A percentile compares a stretch with the other conserved stretches of the same genome.
Conservation (phyloP, 2,329 filamentous ascomycete species). For the Fusarium setosum region DNA sequence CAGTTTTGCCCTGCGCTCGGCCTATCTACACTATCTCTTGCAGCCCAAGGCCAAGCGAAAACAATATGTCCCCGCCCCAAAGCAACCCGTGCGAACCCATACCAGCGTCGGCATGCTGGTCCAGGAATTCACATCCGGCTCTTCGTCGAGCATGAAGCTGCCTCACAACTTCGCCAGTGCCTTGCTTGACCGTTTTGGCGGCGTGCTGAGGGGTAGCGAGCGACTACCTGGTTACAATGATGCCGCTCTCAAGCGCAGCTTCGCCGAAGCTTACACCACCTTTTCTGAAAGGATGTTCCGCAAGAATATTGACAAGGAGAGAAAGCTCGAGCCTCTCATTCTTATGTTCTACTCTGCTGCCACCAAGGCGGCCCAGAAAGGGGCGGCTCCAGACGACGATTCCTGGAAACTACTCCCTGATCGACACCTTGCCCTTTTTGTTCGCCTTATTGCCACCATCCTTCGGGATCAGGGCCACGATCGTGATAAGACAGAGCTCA, state of each 20-base stretch:
- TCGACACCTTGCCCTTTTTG: slow-evolving; percentile 92
- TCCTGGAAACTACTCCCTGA: slow-evolving; percentile 93
- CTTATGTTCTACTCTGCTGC: slow-evolving; percentile 97
- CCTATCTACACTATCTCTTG: slow-evolving; percentile 92
- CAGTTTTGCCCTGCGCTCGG: slow-evolving; percentile 88
- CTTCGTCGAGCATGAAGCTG: slow-evolving; percentile 64
- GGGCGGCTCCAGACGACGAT: slow-evolving; percentile 81
- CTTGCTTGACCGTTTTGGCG: slow-evolving; percentile 79
- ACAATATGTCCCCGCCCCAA: slow-evolving; percentile 80
- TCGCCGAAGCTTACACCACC: slow-evolving; percentile 92
- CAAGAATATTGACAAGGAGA: slow-evolving; percentile 92
- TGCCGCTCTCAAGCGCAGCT: slow-evolving; percentile 89
- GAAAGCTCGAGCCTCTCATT: slow-evolving; percentile 90
- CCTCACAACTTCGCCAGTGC: slow-evolving; percentile 64
- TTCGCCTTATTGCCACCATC: slow-evolving; percentile 84
- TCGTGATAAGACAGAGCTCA: slow-evolving; percentile 86
- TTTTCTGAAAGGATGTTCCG: slow-evolving; percentile 91
- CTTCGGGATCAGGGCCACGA: slow-evolving; percentile 87
- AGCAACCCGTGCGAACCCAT: slow-evolving; percentile 70
- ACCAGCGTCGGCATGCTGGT: slow-evolving; percentile 87
- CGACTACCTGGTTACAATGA: slow-evolving; percentile 90
- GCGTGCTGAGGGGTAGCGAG: slow-evolving; percentile 84
- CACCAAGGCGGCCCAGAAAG: slow-evolving; percentile 85
- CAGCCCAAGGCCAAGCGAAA: slow-evolving; percentile 91
- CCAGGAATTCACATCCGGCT: slow-evolving; percentile 79